Conservation (phyloP, 2,329 filamentous ascomycete species). For the Sclerotinia minor region DNA sequence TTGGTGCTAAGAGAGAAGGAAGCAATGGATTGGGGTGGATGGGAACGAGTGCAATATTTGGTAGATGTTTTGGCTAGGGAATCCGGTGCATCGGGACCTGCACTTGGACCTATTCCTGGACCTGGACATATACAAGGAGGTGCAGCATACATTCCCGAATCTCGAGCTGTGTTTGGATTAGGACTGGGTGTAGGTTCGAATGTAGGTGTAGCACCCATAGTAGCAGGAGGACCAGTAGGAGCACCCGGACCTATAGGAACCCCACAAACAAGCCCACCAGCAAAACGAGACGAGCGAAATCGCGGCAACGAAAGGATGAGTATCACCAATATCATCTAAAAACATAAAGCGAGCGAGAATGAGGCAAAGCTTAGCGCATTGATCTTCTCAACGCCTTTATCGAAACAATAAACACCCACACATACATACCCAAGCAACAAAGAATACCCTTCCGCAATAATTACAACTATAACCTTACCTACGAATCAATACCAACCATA, state of each 20-base stretch:
- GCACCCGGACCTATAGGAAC: constrained; percentile 1
- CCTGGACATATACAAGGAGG: neutral
- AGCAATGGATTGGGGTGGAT: constrained; percentile 73
- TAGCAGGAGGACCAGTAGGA: neutral
- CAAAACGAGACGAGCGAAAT: constrained; percentile 23
- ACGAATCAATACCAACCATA: too few relatives aligned
- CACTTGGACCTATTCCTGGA: neutral
- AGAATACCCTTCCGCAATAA: too few relatives aligned
- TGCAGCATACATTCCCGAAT: neutral
- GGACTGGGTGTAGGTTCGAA: constrained; percentile 22
- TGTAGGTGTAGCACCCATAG: neutral
- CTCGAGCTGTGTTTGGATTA: constrained; percentile 1
- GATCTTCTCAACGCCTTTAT: too few relatives aligned
- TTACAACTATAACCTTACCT: too few relatives aligned
- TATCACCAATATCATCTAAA: constrained; percentile 39
- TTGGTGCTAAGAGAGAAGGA: constrained; percentile 55
- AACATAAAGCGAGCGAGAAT: too few relatives aligned
- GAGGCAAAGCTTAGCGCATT: too few relatives aligned
- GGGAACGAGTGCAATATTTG: constrained; percentile 70
- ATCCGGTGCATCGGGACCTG: constrained; percentile 24
- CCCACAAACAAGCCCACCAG: neutral
- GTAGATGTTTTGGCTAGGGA: constrained; percentile 53
- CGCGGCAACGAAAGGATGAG: constrained; percentile 38
- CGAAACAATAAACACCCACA: too few relatives aligned
- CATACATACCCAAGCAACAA: too few relatives aligned